Percentiles rank a stretch among this genome's conserved stretches.
These are phyloP conservation scores for Botrytis paeoniae DNA, from an alignment of 2,329 filamentous ascomycete species.

Conservation along the genomic window DNA sequence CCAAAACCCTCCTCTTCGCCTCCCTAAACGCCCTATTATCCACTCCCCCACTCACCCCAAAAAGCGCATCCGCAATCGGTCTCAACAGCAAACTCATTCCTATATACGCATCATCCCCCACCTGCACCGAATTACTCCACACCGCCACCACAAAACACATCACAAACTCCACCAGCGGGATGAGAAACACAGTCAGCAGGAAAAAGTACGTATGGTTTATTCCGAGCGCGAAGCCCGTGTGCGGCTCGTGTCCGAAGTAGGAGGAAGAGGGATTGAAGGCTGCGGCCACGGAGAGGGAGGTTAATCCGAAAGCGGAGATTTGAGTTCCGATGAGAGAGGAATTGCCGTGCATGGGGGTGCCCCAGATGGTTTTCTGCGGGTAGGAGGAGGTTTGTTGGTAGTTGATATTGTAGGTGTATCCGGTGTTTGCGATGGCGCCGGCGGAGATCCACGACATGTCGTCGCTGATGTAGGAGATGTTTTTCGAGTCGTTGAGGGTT, in stretches of 20 bases:
- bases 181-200: slow-evolving; percentile 40
- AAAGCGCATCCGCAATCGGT: slow-evolving; percentile 34
- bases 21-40: slow-evolving; percentile 30
- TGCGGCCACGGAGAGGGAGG: slow-evolving; percentile 32
- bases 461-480: slow-evolving; percentile 36
- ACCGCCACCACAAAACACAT: slow-evolving; percentile 32
- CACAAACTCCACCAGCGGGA: slow-evolving; percentile 28
- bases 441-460: slow-evolving; percentile 40
- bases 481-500: slow-evolving; percentile 38
- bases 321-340: slow-evolving; percentile 39
- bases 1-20: slow-evolving; percentile 29
- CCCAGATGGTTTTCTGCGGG: slow-evolving; percentile 43
- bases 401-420: slow-evolving; percentile 34
- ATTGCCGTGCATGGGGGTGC: slow-evolving; percentile 37
- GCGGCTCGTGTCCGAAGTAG: slow-evolving; percentile 24
- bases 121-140: slow-evolving; percentile 33
- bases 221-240: slow-evolving; percentile 30
- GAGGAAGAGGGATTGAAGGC: slow-evolving; percentile 24
- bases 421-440: slow-evolving; percentile 43
- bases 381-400: slow-evolving; percentile 42
- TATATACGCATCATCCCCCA: slow-evolving; percentile 31
- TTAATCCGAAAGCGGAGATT: slow-evolving; percentile 41
- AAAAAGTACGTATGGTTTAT: slow-evolving; percentile 46
- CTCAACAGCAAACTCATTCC: slow-evolving; percentile 32
- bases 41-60: slow-evolving; percentile 28